Percentiles rank a stretch among this genome's conserved stretches.
phyloP scores from a whole-genome alignment of 2,329 filamentous ascomycete genomes.

The Venturia effusa region DNA sequence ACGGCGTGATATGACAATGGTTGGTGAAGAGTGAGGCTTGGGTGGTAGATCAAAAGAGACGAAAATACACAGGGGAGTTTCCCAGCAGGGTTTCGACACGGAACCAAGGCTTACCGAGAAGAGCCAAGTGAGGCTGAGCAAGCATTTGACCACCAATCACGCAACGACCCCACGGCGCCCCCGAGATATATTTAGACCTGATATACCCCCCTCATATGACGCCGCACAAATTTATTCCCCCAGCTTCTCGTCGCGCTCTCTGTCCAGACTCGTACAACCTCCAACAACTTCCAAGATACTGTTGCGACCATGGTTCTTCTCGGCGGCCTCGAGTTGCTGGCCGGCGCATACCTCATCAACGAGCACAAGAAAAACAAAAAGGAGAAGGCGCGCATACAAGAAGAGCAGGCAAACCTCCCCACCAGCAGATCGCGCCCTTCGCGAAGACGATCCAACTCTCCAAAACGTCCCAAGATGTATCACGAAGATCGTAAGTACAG shows the following conservation, averaged over 20 bases:
- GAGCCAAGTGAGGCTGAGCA: not conserved
- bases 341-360: conserved; percentile 25
- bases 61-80: not conserved
- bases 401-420: conserved; percentile 2
- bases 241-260: no score
- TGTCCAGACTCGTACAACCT: not conserved
- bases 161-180: not conserved
- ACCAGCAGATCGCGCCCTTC: not conserved
- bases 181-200: not conserved
- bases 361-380: conserved; percentile 25
- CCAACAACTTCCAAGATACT: not conserved
- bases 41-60: no score
- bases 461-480: not conserved
- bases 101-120: not conserved
- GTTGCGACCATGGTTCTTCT: conserved; percentile 22
- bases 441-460: not conserved
- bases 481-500: not conserved
- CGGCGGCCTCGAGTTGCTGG: conserved; percentile 27
- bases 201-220: not conserved
- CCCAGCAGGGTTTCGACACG: not conserved
- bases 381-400: conserved; percentile 16
- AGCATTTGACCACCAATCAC: not conserved
- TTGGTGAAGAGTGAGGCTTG: no score
- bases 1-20: not conserved
- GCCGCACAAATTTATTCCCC: not conserved